phyloP scores from a whole-genome alignment of 306 rosid genomes.

The Citrullus mucosospermus region DNA sequence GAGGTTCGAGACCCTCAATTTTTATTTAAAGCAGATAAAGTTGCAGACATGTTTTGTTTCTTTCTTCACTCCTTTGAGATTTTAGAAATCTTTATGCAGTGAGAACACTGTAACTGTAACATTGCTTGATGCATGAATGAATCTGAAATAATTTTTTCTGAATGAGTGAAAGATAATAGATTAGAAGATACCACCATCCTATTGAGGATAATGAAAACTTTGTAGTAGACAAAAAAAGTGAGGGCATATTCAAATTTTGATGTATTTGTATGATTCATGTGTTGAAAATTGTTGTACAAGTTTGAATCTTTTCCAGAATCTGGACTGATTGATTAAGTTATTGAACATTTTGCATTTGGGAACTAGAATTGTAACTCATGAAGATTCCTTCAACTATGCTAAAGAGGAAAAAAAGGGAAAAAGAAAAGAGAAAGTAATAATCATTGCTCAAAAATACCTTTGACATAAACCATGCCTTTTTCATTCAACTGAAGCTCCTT shows the following conservation, averaged over 20 bases:
- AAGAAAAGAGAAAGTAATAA: not conserved
- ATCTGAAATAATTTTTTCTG: not conserved
- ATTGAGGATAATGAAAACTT: no score
- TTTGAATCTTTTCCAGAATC: not conserved
- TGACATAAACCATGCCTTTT: conserved; percentile 77
- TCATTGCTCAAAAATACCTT: conserved; percentile 49
- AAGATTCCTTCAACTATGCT: not conserved
- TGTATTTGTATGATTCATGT: conserved; percentile 2
- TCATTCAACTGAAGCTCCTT: conserved; percentile 61
- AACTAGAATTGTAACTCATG: not conserved
- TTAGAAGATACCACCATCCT: not conserved
- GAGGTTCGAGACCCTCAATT: not conserved
- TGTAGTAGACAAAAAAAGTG: not conserved
- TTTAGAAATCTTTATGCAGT: conserved; percentile 7
- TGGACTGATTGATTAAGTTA: not conserved
- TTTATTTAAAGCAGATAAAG: conserved; percentile 25
- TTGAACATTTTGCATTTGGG: not conserved
- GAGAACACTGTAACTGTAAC: not conserved
- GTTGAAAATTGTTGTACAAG: not conserved
- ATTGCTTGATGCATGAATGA: not conserved
- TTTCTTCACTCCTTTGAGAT: conserved; percentile 8
- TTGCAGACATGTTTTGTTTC: conserved; percentile 16
- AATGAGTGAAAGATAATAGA: not conserved
- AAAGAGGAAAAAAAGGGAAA: not conserved
- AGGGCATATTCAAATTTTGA: not conserved